Evolutionary conservation across 2,329 filamentous ascomycete genomes (phyloP).

Genomic region (Pseudocercospora pini-densiflorae): DNA sequence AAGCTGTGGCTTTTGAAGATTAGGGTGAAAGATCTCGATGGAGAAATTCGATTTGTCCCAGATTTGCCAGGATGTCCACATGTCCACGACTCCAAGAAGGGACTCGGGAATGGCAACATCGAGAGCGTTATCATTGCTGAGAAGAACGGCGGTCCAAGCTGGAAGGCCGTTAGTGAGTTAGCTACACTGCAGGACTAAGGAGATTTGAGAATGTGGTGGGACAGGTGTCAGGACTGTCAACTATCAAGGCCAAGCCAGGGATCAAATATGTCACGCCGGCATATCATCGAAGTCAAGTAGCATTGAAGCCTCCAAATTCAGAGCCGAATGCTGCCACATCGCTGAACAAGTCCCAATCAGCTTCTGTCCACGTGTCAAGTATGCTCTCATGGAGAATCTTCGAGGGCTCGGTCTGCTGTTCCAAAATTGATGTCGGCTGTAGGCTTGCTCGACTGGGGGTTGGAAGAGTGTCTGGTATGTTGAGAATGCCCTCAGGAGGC

Average conservation of each 20-base stretch:
- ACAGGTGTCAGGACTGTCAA: background rate
- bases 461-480: no score
- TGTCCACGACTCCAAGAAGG: constrained; percentile 28
- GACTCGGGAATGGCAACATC: constrained; percentile 31
- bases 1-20: constrained; percentile 35
- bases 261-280: background rate
- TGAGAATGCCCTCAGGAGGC: no score
- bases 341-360: background rate
- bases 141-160: constrained; percentile 17
- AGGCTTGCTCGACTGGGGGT: background rate
- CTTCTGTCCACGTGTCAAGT: background rate
- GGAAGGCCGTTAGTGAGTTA: constrained; percentile 22
- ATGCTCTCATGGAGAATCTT: background rate
- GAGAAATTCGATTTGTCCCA: constrained; percentile 25
- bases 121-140: constrained; percentile 31
- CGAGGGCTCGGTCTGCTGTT: background rate
- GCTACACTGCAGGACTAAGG: constrained; percentile 9
- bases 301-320: background rate
- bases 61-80: constrained; percentile 33
- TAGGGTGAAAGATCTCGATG: constrained; percentile 29
- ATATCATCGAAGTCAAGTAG: background rate
- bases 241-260: background rate
- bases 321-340: background rate
- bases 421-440: background rate
- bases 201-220: background rate